Base-by-base conservation (phyloP, 1,284 basidiomycete species). In the Cutaneotrichosporon daszewskae region DNA sequence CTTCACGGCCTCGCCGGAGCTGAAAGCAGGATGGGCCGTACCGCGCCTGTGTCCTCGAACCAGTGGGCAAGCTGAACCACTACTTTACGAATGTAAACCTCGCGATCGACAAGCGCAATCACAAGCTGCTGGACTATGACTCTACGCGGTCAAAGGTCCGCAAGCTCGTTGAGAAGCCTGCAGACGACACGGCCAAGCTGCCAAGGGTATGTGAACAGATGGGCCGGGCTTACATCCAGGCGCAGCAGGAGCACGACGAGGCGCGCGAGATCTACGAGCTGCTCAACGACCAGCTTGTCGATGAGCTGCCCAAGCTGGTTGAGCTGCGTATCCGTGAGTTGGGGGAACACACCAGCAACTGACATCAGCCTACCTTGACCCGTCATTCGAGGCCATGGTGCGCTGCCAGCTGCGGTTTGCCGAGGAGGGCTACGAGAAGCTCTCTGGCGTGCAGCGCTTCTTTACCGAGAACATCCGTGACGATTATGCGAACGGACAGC, bases 331-430 rank as follows among this genome's bases (percentile, higher is more conserved):
- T 98, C 32, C 94, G 95, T 7, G 37, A 47, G 68, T 65, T 5
- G 20, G 17, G 32, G 18, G 24, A 46, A 5, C 42, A 22, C 10
- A n/a, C 9, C 25, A 27, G 14, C 13, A 6, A 14, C 8, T 31
- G 34, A 20, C 39, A 37, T n/a, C 34, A 71, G 69, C 69, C 28
- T 99, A 90, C 76, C 87, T 98, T 51, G 94, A 98, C 69, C 95
- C 95, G 1, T 91, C 87, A 55, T 97, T 99, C 67, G 95, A 99
- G 71, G 88, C 94, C 25, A 97, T 98, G 94, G 88, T 96, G 58
- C 80, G 95, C 32, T 88, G 95, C 79, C 94, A 99, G 69, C 81
- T 87, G 64, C 90, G 91, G 61, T 96, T 96, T 62, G 90, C 92
- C 1, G 87, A 96, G 67, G 92, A 97, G 60, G 95, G 89, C 0